Percentiles rank a stretch among this genome's conserved stretches.
phyloP scores from a whole-genome alignment of 352 stramenopile genomes.

The Globisporangium paroecandrum region DNA sequence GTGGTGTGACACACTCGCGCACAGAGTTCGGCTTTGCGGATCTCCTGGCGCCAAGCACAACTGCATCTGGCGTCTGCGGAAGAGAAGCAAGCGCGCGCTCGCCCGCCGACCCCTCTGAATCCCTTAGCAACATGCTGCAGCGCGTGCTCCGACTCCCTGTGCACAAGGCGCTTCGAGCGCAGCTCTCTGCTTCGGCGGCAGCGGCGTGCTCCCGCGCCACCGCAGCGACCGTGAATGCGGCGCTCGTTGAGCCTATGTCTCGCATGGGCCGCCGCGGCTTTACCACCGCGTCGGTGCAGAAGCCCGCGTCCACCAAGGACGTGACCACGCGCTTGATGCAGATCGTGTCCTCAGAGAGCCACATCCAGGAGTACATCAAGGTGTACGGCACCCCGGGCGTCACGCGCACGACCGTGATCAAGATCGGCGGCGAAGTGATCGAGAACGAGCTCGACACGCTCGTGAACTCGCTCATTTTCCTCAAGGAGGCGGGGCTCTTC shows the following conservation, averaged over 20 bases:
- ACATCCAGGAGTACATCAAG: slow-evolving; percentile 66
- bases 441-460: slow-evolving; percentile 85
- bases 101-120: not conserved
- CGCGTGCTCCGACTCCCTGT: slow-evolving; percentile 18
- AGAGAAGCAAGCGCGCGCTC: not conserved
- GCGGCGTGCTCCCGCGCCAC: not conserved
- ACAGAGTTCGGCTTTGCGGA: not conserved
- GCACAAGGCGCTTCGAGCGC: slow-evolving; percentile 16
- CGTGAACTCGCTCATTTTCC: slow-evolving; percentile 78
- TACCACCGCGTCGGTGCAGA: slow-evolving; percentile 8
- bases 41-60: not conserved
- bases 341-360: slow-evolving; percentile 51
- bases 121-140: slow-evolving; percentile 18
- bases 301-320: slow-evolving; percentile 43
- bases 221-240: not conserved
- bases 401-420: slow-evolving; percentile 82
- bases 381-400: slow-evolving; percentile 72
- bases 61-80: not conserved
- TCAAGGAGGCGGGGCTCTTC: slow-evolving; percentile 80
- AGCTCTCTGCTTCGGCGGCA: slow-evolving; percentile 4
- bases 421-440: slow-evolving; percentile 88
- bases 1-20: too few relatives aligned
- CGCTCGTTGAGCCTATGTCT: not conserved
- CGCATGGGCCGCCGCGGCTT: slow-evolving; percentile 14
- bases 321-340: slow-evolving; percentile 53